Base-by-base conservation (phyloP, 768 basidiomycete genomes). In the Tephrocybe sp. region DNA sequence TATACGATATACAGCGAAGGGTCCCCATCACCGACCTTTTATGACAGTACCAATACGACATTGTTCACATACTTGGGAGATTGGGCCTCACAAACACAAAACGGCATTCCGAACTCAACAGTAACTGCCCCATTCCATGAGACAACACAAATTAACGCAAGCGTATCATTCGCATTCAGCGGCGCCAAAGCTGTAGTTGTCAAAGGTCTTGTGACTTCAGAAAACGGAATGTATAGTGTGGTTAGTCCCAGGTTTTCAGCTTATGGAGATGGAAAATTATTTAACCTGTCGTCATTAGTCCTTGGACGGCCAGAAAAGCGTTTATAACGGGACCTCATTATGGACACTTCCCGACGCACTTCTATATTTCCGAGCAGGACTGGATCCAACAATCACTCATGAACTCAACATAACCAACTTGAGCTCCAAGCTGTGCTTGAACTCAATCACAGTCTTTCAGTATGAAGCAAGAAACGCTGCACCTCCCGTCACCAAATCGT, bases 261-360 rank as follows among this genome's bases (percentile, higher is more conserved):
- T 5, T n/a, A 16, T 16, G 9, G 43, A 32, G 17, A 6, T 30
- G 12, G 3, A 40, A 42, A 26, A 16, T n/a, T 30, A 23, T 13
- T 35, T 35, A 31, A 42, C 42, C 17, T 2, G 13, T 26, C 14
- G 39, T 31, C 22, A 1, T 20, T 49, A 60, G 59, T 49, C 59
- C 16, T 38, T 60, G 33, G 52, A 60, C 52, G 59, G 59, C 11
- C 17, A 43, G 11, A 44, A 51, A 5, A 48, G 23, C 11, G 34
- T 33, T 19, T 57, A 51, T 13, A 60, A 60, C 36, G 59, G 51
- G 48, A 57, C 39, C 19, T 60, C 59, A 5, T 7, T 40, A 11
- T 55, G 52, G 53, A 53, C 39, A 3, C 44, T 57, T 49, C 56
- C 59, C n/a, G 54, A 60, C 32, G 54, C 59, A 39, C 45, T 60